Conservation (phyloP, 1,284 basidiomycete species). For the Violaceomyces palustris region DNA sequence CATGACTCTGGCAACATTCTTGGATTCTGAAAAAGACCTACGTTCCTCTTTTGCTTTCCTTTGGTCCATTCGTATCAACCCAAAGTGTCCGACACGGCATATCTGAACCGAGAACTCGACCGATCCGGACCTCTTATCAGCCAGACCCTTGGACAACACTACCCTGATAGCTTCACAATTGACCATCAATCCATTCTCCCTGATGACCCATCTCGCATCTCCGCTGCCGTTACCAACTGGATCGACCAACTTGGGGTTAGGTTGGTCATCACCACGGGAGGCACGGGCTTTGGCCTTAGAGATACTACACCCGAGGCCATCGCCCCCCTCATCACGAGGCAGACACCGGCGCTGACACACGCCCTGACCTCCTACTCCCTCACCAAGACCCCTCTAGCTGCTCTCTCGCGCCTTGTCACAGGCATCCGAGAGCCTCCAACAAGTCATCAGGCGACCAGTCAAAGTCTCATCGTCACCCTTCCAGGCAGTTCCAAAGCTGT, state of each 20-base stretch:
- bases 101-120: constrained; percentile 11
- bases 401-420: constrained; percentile 72
- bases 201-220: constrained; percentile 16
- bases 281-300: constrained; percentile 74
- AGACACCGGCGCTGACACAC: constrained; percentile 73
- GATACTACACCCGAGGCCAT: constrained; percentile 79
- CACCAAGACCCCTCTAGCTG: constrained; percentile 70
- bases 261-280: constrained; percentile 66
- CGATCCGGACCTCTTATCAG: constrained; percentile 30
- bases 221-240: constrained; percentile 5
- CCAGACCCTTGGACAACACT: constrained; percentile 3
- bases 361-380: constrained; percentile 67
- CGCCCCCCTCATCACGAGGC: constrained; percentile 65
- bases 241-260: constrained; percentile 7
- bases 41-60: neutral
- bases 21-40: neutral
- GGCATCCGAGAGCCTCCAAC: constrained; percentile 62
- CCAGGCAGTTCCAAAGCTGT: constrained; percentile 81
- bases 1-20: too few species aligned
- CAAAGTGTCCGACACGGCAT: constrained; percentile 32
- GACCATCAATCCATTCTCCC: constrained; percentile 5
- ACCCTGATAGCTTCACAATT: constrained; percentile 7
- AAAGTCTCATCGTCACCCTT: constrained; percentile 69
- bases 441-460: too few species aligned
- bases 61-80: neutral